Base-by-base conservation (phyloP, 2,329 filamentous ascomycete genomes). In the Colletotrichum somersetense region DNA sequence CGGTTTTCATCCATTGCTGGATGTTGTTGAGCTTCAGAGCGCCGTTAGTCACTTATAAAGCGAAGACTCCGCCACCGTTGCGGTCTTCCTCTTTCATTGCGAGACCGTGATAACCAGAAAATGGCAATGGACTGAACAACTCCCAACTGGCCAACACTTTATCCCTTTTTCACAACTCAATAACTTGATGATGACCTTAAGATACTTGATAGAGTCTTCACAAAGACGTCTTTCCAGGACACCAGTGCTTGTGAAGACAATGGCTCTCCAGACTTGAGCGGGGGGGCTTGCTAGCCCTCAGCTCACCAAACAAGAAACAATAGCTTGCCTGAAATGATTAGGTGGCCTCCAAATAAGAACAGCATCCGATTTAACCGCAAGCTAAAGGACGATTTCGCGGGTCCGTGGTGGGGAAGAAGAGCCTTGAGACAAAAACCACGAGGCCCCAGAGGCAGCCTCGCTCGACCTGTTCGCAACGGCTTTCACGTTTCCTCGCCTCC, bases 1-100 rank as follows among this genome's bases (percentile, higher is more conserved):
- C n/a, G n/a, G 6, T 23, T 38, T 44, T 2, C 3, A 56, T 72
- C 61, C 66, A 56, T 62, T 42, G 18, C 44, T 61, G 70, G 40
- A 56, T 52, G 23, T 11, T 53, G 61, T 11, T 53, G 61, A 20
- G 2, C 0, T 1, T 3, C 0, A 1, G 0, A 0, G 0, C 0
- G 14, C 1, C n/a, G 18, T 14, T 59, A 0, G 3, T 14, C 10
- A 8, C 5, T 6, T 1, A 59, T 33, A n/a, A 33, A 30, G 16
- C 40, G 2, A n/a, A 2, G 0, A 12, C 5, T 10, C 8, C 18
- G 30, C 1, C 38, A 33, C 44, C 10, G 5, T 2, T 16, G 10
- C 40, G 11, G 6, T 12, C 26, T 14, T 23, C 26, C 26, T 26
- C 12, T 48, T 1, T 7, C 20, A 30, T 11, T 33, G 38, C 3